A percentile compares a stretch with the other conserved stretches of the same genome.
These are phyloP conservation scores for Tolypocladium paradoxum DNA, from an alignment of 2,329 filamentous ascomycete species.

Conservation along the genomic window DNA sequence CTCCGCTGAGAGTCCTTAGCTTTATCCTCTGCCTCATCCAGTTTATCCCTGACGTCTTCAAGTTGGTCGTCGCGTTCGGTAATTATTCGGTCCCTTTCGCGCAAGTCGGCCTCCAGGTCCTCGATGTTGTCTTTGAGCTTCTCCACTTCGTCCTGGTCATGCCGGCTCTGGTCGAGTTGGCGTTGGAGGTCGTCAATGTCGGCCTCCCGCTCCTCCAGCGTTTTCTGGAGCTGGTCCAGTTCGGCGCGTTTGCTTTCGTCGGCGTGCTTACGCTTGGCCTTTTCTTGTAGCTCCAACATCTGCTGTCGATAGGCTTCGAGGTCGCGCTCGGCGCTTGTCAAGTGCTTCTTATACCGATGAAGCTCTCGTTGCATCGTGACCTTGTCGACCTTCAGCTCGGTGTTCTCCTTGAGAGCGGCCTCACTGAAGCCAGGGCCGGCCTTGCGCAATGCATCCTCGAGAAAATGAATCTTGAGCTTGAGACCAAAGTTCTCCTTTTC, in stretches of 20 bases:
- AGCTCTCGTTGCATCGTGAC: constrained; percentile 84
- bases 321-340: constrained; percentile 74
- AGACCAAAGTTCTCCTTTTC: constrained; percentile 98
- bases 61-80: constrained; percentile 67
- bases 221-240: constrained; percentile 44
- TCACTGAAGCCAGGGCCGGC: constrained; percentile 84
- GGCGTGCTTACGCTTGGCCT: constrained; percentile 63
- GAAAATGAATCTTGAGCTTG: constrained; percentile 93
- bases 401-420: constrained; percentile 84
- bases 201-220: constrained; percentile 46
- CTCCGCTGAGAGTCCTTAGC: constrained; percentile 44
- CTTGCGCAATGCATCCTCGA: constrained; percentile 83
- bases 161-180: constrained; percentile 45
- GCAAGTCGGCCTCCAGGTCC: constrained; percentile 64
- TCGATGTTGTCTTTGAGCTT: constrained; percentile 63
- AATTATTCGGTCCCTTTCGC: constrained; percentile 64
- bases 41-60: constrained; percentile 50
- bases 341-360: constrained; percentile 72
- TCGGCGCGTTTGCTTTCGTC: constrained; percentile 58
- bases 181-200: constrained; percentile 51
- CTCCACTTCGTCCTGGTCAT: constrained; percentile 47
- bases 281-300: constrained; percentile 72
- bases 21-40: constrained; percentile 44
- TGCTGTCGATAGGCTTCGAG: constrained; percentile 76
- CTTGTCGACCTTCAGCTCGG: constrained; percentile 87